phyloP scores from a whole-genome alignment of 169 alveolate genomes.

The Eimeria falciformis region DNA sequence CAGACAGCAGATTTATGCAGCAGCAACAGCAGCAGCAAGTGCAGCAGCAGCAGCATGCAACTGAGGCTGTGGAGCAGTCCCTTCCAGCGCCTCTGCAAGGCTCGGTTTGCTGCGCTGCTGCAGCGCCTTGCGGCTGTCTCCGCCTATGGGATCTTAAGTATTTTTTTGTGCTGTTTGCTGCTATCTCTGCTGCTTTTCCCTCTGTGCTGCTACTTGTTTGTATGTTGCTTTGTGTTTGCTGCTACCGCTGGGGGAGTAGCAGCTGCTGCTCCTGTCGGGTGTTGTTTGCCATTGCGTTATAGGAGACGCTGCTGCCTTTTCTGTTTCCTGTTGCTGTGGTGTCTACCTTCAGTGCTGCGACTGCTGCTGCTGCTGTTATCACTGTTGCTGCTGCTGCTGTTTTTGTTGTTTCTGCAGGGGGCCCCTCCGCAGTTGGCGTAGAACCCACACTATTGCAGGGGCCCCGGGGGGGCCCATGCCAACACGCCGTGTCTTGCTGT shows the following conservation, averaged over 20 bases:
- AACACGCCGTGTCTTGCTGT: neutral
- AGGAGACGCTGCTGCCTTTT: neutral
- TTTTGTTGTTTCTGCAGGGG: constrained; percentile 25
- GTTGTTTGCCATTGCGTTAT: neutral
- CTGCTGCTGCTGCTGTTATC: constrained; percentile 39
- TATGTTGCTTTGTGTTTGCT: neutral
- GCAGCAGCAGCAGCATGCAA: constrained; percentile 26
- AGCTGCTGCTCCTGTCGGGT: neutral
- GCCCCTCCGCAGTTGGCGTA: constrained; percentile 6
- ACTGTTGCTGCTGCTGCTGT: constrained; percentile 30
- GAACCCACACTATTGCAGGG: constrained; percentile 47
- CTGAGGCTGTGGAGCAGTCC: neutral
- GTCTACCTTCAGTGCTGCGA: neutral
- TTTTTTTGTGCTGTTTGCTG: constrained; percentile 12
- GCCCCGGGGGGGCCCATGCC: constrained; percentile 18
- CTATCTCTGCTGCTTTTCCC: constrained; percentile 72
- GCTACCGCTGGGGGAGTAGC: neutral
- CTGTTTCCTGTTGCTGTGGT: neutral
- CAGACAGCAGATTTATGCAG: constrained; percentile 2
- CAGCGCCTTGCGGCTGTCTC: constrained; percentile 56
- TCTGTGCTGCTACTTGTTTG: constrained; percentile 30
- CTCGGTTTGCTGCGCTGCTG: constrained; percentile 51
- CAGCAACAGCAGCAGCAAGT: constrained; percentile 43
- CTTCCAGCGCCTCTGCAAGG: constrained; percentile 34
- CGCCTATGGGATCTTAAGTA: constrained; percentile 24